Evolutionary conservation across 306 rosid genomes (phyloP).

Genomic region (Vicia sativa): DNA sequence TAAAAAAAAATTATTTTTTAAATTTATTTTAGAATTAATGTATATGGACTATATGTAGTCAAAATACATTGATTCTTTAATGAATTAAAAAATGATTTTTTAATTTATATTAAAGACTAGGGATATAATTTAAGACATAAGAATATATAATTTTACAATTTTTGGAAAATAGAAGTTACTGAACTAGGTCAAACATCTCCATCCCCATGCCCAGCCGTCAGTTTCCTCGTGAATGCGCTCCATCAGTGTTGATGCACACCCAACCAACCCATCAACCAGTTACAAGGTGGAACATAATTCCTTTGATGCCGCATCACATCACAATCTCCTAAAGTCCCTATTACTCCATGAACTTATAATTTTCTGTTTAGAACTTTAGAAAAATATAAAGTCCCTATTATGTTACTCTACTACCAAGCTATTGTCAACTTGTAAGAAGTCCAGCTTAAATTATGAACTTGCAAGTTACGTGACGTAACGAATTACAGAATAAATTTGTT

Average conservation of each 20-base stretch:
- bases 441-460: constrained; percentile 3
- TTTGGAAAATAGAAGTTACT: no score
- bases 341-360: no score
- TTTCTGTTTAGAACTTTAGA: background rate
- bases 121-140: no score
- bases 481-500: background rate
- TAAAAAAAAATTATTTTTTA: no score
- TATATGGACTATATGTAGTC: no score
- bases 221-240: background rate
- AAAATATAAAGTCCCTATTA: background rate
- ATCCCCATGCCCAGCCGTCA: background rate
- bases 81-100: no score
- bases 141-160: no score
- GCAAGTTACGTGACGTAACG: constrained; percentile 14
- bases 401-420: background rate
- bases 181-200: no score
- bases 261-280: background rate
- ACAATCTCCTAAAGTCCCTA: background rate
- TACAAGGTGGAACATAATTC: background rate
- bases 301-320: constrained; percentile 1
- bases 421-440: background rate
- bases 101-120: no score
- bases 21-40: no score
- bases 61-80: no score
- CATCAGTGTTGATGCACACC: background rate